A percentile compares a stretch with the other conserved stretches of the same genome.
Evolutionary conservation across 2,329 filamentous ascomycete species (phyloP).

Genomic region (Microdochium bolleyi): DNA sequence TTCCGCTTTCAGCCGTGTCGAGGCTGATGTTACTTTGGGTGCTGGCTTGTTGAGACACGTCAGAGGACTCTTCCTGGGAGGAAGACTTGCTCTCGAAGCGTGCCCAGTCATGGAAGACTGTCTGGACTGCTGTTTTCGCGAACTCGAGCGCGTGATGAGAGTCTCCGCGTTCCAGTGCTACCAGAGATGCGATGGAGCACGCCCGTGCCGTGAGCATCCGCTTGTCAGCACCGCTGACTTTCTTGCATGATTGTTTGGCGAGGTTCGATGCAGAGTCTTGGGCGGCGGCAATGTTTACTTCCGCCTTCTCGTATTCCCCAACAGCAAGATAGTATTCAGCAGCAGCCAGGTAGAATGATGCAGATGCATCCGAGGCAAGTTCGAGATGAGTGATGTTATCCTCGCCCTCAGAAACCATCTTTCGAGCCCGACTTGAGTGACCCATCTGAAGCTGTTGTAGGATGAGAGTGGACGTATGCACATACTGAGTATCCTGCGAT

Average conservation of each 20-base stretch:
- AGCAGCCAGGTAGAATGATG: slow-evolving; percentile 58
- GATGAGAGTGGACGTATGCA: slow-evolving; percentile 38
- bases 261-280: slow-evolving; percentile 24
- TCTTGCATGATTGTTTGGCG: slow-evolving; percentile 16
- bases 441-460: slow-evolving; percentile 47
- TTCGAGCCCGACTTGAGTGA: slow-evolving; percentile 38
- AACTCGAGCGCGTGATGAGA: slow-evolving; percentile 48
- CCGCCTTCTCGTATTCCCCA: slow-evolving; percentile 56
- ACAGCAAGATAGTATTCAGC: slow-evolving; percentile 67
- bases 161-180: slow-evolving; percentile 56
- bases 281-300: slow-evolving; percentile 29
- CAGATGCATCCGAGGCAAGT: slow-evolving; percentile 30
- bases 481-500: slow-evolving; percentile 3
- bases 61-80: slow-evolving; percentile 8
- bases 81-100: slow-evolving; percentile 14
- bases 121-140: slow-evolving; percentile 49
- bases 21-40: slow-evolving; percentile 17
- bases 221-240: slow-evolving; percentile 28
- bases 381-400: slow-evolving; percentile 32
- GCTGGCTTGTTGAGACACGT: slow-evolving; percentile 15
- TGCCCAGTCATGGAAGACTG: slow-evolving; percentile 51
- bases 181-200: slow-evolving; percentile 54
- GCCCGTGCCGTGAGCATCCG: slow-evolving; percentile 52
- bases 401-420: slow-evolving; percentile 50
- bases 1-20: slow-evolving; percentile 15